Evolutionary conservation across 345 rosid genomes (phyloP), one percentile per base, ranked within the genome.

Genomic region (Excoecaria agallocha): DNA sequence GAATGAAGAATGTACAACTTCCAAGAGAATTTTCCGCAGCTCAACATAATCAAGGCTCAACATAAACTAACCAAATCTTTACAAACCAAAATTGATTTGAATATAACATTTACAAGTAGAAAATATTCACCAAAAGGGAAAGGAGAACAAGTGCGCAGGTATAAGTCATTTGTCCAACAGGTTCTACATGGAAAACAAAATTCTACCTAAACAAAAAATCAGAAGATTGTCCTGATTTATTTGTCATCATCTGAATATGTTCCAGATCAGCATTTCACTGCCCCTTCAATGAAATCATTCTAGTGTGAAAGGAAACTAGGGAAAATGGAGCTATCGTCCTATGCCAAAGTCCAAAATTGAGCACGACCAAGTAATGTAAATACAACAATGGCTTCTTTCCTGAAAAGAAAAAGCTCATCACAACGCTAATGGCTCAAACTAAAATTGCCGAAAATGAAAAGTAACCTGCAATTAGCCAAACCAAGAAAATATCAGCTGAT

Each of bases 341-440:
- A 68, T 71, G 73, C 66, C 72, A 55, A 24, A 58, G 71, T 51
- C 67, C 74, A 66, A 70, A 81, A 74, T 49, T 19, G 68, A 68
- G 46, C 57, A 76, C 51, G 73, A 62, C 73, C 58, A 58, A 46
- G 74, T 76, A 77, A 79, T 82, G 51, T 77, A 86, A 80, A 76
- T 66, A 73, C 69, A 65, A 37, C 41, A 70, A 37, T 8, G 61
- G 4, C 67, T 63, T 38, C 8, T 19, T 35, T 56, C 51, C 15
- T 10, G 13, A 3, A 19, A 63, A 57, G 43, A 46, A 24, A 43
- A 51, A 22, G 35, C 69, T 66, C 50, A 43, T 49, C 17, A 69
- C 16, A 25, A 49, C 22, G 38, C 30, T 1, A 66, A 66, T 41
- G 62, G 17, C 48, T 54, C 45, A 30, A 66, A 70, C 60, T n/a